A percentile compares a stretch with the other conserved stretches of the same genome.
Evolutionary conservation across 208 protist genomes (phyloP).

Genomic region (Leishmania gerbilli): DNA sequence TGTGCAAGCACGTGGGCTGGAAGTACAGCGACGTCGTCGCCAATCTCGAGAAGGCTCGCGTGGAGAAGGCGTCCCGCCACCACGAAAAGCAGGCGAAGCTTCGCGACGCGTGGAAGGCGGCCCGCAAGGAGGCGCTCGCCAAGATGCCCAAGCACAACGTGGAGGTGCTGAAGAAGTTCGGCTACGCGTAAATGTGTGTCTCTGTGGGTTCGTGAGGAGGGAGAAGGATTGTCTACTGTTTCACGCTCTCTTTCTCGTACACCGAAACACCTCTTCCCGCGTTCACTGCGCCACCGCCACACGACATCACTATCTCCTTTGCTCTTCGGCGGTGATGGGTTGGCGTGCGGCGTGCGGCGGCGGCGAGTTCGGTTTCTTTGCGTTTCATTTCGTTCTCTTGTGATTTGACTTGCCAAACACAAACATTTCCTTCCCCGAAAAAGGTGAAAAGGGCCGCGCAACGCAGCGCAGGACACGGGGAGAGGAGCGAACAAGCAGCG

Average conservation of each 20-base stretch:
- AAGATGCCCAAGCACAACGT: slow-evolving; percentile 90
- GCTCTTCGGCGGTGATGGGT: slow-evolving; percentile 3
- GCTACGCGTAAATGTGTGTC: slow-evolving; percentile 64
- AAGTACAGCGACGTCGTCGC: slow-evolving; percentile 87
- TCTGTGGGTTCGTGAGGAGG: background rate
- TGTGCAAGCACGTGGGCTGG: slow-evolving; percentile 90
- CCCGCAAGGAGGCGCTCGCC: slow-evolving; percentile 69
- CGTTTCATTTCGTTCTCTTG: slow-evolving; percentile 33
- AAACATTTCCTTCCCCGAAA: too few relatives aligned
- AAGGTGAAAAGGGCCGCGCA: too few relatives aligned
- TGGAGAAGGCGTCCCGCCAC: slow-evolving; percentile 73
- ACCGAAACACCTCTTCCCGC: slow-evolving; percentile 10
- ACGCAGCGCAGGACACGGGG: background rate
- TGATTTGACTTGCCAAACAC: slow-evolving; percentile 12
- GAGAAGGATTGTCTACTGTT: background rate
- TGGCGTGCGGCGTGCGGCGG: background rate
- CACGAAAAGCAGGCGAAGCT: slow-evolving; percentile 76
- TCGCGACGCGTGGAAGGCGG: slow-evolving; percentile 63
- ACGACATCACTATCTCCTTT: background rate
- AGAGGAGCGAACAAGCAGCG: background rate
- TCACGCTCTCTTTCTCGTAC: background rate
- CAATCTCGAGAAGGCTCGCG: slow-evolving; percentile 75
- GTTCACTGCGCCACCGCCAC: background rate
- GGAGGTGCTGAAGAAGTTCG: slow-evolving; percentile 90
- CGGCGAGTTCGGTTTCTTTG: background rate